Evolutionary conservation across 306 rosid genomes (phyloP), one percentile per base, ranked within the genome.

Genomic region (Trifolium dubium): DNA sequence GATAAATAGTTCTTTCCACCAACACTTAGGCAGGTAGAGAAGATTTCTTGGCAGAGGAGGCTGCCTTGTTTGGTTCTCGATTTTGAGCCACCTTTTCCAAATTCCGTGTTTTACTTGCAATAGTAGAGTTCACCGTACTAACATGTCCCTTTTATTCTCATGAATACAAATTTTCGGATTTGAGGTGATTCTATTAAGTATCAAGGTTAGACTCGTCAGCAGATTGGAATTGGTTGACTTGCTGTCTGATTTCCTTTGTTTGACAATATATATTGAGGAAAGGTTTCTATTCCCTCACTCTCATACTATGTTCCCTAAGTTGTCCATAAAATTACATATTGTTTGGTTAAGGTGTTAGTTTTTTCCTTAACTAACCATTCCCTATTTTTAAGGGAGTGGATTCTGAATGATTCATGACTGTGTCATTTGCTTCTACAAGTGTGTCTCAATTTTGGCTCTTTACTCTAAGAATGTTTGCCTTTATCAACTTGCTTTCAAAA

Each of bases 11-110:
- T 2, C 47, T 61, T 35, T 31, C 49, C 39, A 66, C 71, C 37
- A 39, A 28, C 17, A 19, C 28, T 66, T 66, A 13, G 40, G 71
- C 55, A 12, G 37, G 56, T 66, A 44, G 50, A 44, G 50, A 44
- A 12, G n/a, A 44, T 44, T 44, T 44, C 5, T 12, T 44, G 50
- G 15, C 7, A 4, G 50, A 11, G 15, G 15, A 44, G n/a, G 50
- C 1, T 1, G 5, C 49, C 15, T 12, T 44, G 50, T 44, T 12
- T 67, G 72, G 58, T 44, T 67, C 13, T 67, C 13, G 41, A 46
- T 67, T 29, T 6, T 1, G 71, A 43, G 14, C 17, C 13, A 19
- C 13, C 37, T 32, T 11, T 13, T 13, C 17, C 41, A 8, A 2
- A 60, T 5, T 13, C 17, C 14, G 4, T 60, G 23, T 61, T n/a